Percentiles rank a stretch among this genome's conserved stretches.
Conservation (phyloP, 129 eudicot species). For the Oenanthe sinensis region DNA sequence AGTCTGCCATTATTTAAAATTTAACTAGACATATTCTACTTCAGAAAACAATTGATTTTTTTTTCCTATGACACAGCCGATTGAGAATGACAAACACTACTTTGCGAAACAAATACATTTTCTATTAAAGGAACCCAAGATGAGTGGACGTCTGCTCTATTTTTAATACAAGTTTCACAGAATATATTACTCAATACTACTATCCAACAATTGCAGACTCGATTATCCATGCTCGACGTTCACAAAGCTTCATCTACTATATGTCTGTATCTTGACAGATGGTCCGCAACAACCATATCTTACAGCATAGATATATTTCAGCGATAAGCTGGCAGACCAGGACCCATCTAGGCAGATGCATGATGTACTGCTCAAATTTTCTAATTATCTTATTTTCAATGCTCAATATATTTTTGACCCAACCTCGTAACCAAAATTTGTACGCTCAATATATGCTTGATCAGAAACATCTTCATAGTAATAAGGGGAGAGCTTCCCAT, state of each 20-base stretch:
- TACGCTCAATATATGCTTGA: conserved; percentile 20
- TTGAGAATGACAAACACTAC: background rate
- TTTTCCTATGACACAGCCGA: background rate
- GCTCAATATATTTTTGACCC: too few relatives aligned
- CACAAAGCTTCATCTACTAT: background rate
- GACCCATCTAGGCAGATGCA: too few relatives aligned
- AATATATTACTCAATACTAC: too few relatives aligned
- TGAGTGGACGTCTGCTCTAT: too few relatives aligned
- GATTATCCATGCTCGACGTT: too few relatives aligned
- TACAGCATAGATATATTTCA: too few relatives aligned
- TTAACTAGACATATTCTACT: background rate
- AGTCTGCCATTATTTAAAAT: background rate
- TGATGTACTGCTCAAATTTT: background rate
- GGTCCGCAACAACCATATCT: too few relatives aligned
- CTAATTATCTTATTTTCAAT: too few relatives aligned
- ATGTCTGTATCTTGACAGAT: too few relatives aligned
- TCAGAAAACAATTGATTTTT: background rate
- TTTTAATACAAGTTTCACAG: too few relatives aligned
- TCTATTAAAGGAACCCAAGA: too few relatives aligned
- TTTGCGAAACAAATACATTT: background rate
- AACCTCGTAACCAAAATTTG: background rate
- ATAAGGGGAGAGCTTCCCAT: conserved; percentile 32
- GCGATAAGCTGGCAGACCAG: too few relatives aligned
- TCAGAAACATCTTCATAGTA: conserved; percentile 28
- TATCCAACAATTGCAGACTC: background rate